phyloP scores from a whole-genome alignment of 2,329 filamentous ascomycete species.

The Arthrinium phaeospermum region DNA sequence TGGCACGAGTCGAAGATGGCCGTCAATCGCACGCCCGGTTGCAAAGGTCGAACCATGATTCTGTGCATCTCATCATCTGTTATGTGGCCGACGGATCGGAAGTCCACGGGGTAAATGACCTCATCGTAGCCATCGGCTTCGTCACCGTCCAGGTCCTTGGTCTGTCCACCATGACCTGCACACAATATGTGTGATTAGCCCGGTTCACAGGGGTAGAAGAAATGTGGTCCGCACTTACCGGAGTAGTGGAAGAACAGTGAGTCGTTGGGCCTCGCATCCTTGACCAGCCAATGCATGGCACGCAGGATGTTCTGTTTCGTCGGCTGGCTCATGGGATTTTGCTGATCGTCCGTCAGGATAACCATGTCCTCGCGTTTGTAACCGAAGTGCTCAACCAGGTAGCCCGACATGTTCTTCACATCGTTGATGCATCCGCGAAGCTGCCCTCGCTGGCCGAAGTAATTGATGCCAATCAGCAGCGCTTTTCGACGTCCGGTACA shows the following conservation, averaged over 20 bases:
- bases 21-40: constrained; percentile 82
- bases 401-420: constrained; percentile 94
- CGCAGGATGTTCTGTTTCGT: constrained; percentile 94
- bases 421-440: constrained; percentile 95
- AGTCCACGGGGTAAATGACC: constrained; percentile 80
- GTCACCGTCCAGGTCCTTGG: constrained; percentile 74
- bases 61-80: constrained; percentile 81
- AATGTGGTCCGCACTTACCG: constrained; percentile 53
- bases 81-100: constrained; percentile 71
- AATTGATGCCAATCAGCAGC: constrained; percentile 92
- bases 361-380: constrained; percentile 98
- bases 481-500: constrained; percentile 91
- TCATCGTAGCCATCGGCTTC: constrained; percentile 81
- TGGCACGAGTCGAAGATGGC: constrained; percentile 85
- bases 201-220: no score
- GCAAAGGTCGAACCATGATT: constrained; percentile 77
- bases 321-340: constrained; percentile 96
- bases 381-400: constrained; percentile 85
- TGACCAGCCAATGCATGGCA: constrained; percentile 98
- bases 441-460: constrained; percentile 91
- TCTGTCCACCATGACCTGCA: constrained; percentile 76
- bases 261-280: constrained; percentile 90
- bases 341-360: constrained; percentile 92
- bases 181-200: not conserved
- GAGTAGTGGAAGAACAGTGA: constrained; percentile 98